Base-by-base conservation (phyloP, 2,329 filamentous ascomycete genomes). In the Harringtonia aguacate region DNA sequence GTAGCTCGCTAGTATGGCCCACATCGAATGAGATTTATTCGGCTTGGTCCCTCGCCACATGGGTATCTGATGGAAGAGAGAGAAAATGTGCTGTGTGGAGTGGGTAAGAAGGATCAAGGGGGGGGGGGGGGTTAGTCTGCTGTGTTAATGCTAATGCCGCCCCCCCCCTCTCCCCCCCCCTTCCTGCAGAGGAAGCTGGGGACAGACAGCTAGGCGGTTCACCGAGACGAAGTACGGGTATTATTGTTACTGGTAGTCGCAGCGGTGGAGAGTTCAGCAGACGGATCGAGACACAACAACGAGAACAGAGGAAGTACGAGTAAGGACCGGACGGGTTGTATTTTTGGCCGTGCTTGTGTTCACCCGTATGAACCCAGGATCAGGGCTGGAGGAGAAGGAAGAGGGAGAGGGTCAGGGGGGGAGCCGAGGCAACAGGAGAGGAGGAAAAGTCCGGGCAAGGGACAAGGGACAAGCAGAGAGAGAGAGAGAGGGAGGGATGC, bases 21-120 rank as follows among this genome's bases (percentile, higher is more conserved):
- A 41, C 22, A 18, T 31, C 34, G 34, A 34, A 35, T 39, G 30
- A 31, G 30, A 31, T 31, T 31, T 31, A n/a, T 43, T 43, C 34
- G 34, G 41, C 33, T 36, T 42, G 40, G 24, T 34, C 41, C 41
- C 41, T 43, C 41, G 41, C 34, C 41, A 30, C 41, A 36, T 36
- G 41, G 41, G 18, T 24, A 43, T 43, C 41, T 34, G 40, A 35
- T 36, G 27, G 22, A 21, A 29, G 35, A n/a, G n/a, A n/a, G n/a
- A n/a, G 41, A 43, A 36, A 43, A 30, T 30, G 24, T n/a, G 17
- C 29, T 24, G 24, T 24, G 34, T 36, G 27, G 20, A 24, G 40
- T 34, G 31, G 31, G 21, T 14, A 28, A 22, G n/a, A 17, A 41
- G 12, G 21, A 17, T 15, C 24, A 27, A 27, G 24, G 7, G 24